A percentile compares a stretch with the other conserved stretches of the same genome.
phyloP scores from a whole-genome alignment of 177 flowering plant species.

The Vitis hybrid region DNA sequence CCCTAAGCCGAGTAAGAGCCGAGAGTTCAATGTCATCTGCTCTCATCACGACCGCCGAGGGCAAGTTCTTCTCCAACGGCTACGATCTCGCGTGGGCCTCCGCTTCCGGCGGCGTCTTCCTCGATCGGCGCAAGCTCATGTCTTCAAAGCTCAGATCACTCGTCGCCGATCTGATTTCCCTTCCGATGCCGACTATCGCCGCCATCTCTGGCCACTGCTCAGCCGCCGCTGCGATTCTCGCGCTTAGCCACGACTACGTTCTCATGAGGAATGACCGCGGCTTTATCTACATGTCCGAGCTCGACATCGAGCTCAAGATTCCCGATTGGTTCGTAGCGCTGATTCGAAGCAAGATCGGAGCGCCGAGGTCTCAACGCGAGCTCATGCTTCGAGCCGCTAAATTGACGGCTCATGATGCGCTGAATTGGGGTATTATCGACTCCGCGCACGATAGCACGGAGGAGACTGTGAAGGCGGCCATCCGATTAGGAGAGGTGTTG shows the following conservation, averaged over 20 bases:
- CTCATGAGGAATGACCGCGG: conserved; percentile 62
- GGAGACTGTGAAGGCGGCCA: conserved; percentile 48
- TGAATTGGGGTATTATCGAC: conserved; percentile 30
- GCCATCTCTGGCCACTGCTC: conserved; percentile 67
- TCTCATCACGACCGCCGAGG: conserved; percentile 57
- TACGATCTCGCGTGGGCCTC: conserved; percentile 48
- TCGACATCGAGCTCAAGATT: conserved; percentile 40
- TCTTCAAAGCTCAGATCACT: conserved; percentile 23
- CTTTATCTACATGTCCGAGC: conserved; percentile 71
- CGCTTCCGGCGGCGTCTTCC: neutral
- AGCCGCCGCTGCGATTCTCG: conserved; percentile 61
- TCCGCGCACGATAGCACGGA: conserved; percentile 31
- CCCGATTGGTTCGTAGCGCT: conserved; percentile 35
- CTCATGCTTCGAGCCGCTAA: conserved; percentile 32
- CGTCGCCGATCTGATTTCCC: conserved; percentile 32
- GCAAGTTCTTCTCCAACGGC: conserved; percentile 73
- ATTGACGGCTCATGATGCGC: conserved; percentile 29
- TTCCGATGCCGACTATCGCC: conserved; percentile 54
- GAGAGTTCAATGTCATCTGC: conserved; percentile 6
- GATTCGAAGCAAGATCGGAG: conserved; percentile 30
- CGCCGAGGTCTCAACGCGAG: conserved; percentile 23
- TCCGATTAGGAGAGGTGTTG: conserved; percentile 41
- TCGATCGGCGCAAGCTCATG: conserved; percentile 18
- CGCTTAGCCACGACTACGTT: conserved; percentile 57
- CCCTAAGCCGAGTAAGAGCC: conserved; percentile 31